Base-by-base conservation (phyloP, 2,329 filamentous ascomycete species). In the Beauveria sp. region DNA sequence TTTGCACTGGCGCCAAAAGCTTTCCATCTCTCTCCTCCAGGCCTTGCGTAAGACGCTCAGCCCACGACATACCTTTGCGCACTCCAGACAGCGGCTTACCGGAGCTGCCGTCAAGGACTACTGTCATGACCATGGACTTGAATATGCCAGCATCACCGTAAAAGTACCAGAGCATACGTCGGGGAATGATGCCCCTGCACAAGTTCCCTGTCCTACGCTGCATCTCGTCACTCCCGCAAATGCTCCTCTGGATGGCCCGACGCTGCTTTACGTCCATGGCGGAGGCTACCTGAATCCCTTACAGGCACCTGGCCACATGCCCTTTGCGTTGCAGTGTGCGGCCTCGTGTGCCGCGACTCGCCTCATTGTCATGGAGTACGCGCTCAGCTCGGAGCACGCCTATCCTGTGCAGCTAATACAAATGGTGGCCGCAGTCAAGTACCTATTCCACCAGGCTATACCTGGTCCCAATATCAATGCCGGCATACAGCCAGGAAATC, bases 251-350 rank as follows among this genome's bases (percentile, higher is more conserved):
- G 4, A 45, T n/a, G 53, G 53, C 1, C 53, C 53, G n/a, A 34
- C 26, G 26, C 53, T 56, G 10, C 40, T 56, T 12, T 56, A 56
- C 42, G 28, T 42, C 24, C 53, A 56, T 4, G 53, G 53, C 10
- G 53, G 53, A 22, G 53, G 53, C 24, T 56, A 56, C 6, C 40
- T 56, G 18, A 56, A 56, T 5, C 53, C 53, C 7, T 18, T 56
- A n/a, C 53, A 56, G 9, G 53, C 53, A 20, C 40, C 53, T 1
- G 53, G 53, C 53, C 53, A 56, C n/a, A 56, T 56, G 53, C 53
- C 53, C 2, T 46, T 56, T 7, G 53, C 53, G 9, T n/a, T 56
- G 20, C 26, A 22, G 7, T 56, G 53, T 10, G 53, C 53, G 1
- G 24, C 40, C 8, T 20, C 53, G 24, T 56, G 53, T 28, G 26